Base-by-base conservation (phyloP, 441 rosid species). In the Hura crepitans region DNA sequence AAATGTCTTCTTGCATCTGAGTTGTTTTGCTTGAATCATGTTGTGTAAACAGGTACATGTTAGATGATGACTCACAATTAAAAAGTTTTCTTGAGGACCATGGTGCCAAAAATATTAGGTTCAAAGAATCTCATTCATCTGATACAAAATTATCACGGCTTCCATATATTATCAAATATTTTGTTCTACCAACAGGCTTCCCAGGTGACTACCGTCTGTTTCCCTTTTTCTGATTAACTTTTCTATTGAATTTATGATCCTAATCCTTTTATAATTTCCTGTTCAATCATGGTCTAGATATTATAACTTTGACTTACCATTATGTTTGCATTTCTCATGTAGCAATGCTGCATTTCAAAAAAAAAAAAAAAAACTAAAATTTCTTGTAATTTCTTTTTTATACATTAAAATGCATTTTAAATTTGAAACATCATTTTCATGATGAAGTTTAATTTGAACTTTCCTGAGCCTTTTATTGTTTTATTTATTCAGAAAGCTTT, bases 151-250 rank as follows among this genome's bases (percentile, higher is more conserved):
- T 84, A n/a, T 78, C 88, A 1, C 86, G 86, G 97, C 82, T 90
- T 72, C 97, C 97, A 4, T 78, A 74, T 77, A 27, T 62, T 47
- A 74, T 94, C 66, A 86, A 82, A 79, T 87, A 77, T 71, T 94
- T 94, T 78, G 65, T 89, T 72, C 82, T 94, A 25, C 99, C 99
- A 59, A 81, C 90, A 0, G 97, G 97, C 73, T 92, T 87, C 75
- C 97, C 97, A 72, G 99, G 97, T 94, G 55, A 78, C 22, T 56
- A 43, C 28, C 37, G n/a, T 69, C 4, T 58, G 43, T 68, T 31
- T 37, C 31, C 31, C 20, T 62, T 18, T 33, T 49, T 45, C 51
- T 64, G 45, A 51, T 42, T 42, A 42, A 12, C 42, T n/a, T 3
- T 20, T 69, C 23, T 10, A n/a, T 6, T 47, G 7, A 54, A 28